phyloP scores from a whole-genome alignment of 208 protist species.

The Wallacemonas sp. region DNA sequence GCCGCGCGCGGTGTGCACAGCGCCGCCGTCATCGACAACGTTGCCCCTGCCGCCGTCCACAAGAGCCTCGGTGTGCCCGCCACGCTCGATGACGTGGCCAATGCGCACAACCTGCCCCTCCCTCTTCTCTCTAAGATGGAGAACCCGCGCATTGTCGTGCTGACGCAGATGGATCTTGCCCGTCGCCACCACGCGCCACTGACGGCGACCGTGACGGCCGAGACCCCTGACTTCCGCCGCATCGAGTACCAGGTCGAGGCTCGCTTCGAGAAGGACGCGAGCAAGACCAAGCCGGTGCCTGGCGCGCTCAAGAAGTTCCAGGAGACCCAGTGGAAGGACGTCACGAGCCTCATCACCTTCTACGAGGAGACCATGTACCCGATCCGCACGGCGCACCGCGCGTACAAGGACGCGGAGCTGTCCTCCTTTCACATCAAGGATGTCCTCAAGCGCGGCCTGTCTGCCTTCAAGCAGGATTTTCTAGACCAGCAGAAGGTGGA shows the following conservation, averaged over 20 bases:
- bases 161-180: conserved; percentile 73
- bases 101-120: conserved; percentile 51
- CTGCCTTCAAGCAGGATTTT: conserved; percentile 88
- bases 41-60: conserved; percentile 31
- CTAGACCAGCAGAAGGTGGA: conserved; percentile 81
- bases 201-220: conserved; percentile 49
- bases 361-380: conserved; percentile 89
- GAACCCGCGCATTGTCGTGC: conserved; percentile 52
- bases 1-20: conserved; percentile 46
- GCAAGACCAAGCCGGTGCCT: conserved; percentile 39
- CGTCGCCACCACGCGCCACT: conserved; percentile 60
- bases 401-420: conserved; percentile 67
- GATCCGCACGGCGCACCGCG: conserved; percentile 52
- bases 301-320: conserved; percentile 73
- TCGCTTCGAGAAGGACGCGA: conserved; percentile 26
- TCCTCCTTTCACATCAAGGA: conserved; percentile 88
- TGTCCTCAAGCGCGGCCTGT: conserved; percentile 84
- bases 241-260: conserved; percentile 62
- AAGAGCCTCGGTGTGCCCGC: conserved; percentile 54
- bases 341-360: conserved; percentile 55
- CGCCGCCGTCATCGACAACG: conserved; percentile 53
- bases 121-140: conserved; percentile 51
- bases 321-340: conserved; percentile 61
- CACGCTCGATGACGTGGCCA: conserved; percentile 49
- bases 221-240: conserved; percentile 54